phyloP scores from a whole-genome alignment of 352 stramenopile genomes.

The Phytophthora crassamura region DNA sequence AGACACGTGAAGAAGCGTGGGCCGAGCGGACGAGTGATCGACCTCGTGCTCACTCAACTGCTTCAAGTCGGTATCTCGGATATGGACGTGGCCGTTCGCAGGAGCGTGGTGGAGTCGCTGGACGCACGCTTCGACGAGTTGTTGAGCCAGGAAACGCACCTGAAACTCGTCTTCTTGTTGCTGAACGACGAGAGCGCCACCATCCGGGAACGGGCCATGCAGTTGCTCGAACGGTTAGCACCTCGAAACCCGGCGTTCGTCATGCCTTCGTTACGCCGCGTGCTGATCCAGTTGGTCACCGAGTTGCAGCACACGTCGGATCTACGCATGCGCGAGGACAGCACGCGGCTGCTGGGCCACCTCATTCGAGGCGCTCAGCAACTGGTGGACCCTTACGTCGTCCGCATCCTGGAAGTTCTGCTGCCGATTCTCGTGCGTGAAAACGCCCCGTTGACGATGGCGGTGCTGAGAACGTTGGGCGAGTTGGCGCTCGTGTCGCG shows the following conservation, averaged over 20 bases:
- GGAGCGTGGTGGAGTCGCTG: conserved; percentile 94
- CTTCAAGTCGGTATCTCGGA: conserved; percentile 95
- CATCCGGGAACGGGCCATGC: conserved; percentile 93
- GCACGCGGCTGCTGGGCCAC: conserved; percentile 83
- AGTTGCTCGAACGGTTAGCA: conserved; percentile 94
- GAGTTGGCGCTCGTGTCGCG: conserved; percentile 94
- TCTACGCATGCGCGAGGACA: conserved; percentile 87
- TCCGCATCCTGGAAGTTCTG: conserved; percentile 74
- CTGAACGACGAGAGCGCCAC: conserved; percentile 93
- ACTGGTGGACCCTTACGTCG: conserved; percentile 87
- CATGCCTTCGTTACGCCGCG: conserved; percentile 93
- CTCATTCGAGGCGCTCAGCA: conserved; percentile 88
- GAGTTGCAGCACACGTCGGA: conserved; percentile 95
- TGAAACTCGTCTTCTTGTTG: conserved; percentile 94
- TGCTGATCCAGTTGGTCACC: conserved; percentile 95
- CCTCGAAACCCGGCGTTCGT: conserved; percentile 96
- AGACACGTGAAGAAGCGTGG: conserved; percentile 78
- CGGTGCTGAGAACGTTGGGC: conserved; percentile 84
- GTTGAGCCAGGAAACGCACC: conserved; percentile 93
- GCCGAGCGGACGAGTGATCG: conserved; percentile 90
- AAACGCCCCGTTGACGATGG: conserved; percentile 81
- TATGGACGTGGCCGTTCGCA: conserved; percentile 89
- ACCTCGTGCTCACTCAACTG: conserved; percentile 93
- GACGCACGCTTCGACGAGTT: conserved; percentile 94
- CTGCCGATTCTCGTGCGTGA: conserved; percentile 89